Evolutionary conservation across 192 early-diverging fungal genomes (phyloP).

Genomic region (Coemansia sp.): DNA sequence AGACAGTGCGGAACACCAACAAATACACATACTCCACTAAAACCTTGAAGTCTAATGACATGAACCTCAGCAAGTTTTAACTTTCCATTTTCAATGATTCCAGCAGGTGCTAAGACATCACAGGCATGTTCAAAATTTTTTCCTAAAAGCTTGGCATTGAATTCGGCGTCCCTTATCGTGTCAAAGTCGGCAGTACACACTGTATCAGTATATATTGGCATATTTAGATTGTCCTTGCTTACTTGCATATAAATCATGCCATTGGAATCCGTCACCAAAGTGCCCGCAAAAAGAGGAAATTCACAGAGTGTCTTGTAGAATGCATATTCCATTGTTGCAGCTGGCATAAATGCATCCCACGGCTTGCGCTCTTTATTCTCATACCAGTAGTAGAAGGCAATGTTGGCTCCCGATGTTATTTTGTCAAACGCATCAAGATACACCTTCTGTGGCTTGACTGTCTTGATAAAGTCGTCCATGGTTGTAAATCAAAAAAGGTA

Average conservation of each 20-base stretch:
- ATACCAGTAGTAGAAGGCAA: conserved; percentile 16
- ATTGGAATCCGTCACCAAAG: neutral
- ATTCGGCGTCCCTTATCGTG: conserved; percentile 1
- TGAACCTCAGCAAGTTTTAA: conserved; percentile 13
- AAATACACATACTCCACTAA: conserved; percentile 28
- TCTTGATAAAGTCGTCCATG: conserved; percentile 6
- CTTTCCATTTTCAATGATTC: neutral
- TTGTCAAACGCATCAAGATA: conserved; percentile 11
- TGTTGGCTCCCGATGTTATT: conserved; percentile 3
- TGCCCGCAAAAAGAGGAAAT: conserved; percentile 26
- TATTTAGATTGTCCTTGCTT: conserved; percentile 18
- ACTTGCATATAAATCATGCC: conserved; percentile 8
- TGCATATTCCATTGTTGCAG: conserved; percentile 9
- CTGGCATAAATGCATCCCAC: conserved; percentile 23
- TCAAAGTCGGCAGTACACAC: conserved; percentile 8
- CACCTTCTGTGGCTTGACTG: conserved; percentile 3
- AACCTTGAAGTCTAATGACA: conserved; percentile 11
- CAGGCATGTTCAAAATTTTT: neutral
- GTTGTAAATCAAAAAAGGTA: neutral
- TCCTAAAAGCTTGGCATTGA: conserved; percentile 5
- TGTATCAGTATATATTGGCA: conserved; percentile 28
- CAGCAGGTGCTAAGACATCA: neutral
- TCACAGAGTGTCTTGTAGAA: conserved; percentile 14
- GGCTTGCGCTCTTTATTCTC: conserved; percentile 6
- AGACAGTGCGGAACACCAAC: conserved; percentile 19